phyloP scores from a whole-genome alignment of 495 filamentous ascomycete genomes.

The Hypoxylon subgilvum region DNA sequence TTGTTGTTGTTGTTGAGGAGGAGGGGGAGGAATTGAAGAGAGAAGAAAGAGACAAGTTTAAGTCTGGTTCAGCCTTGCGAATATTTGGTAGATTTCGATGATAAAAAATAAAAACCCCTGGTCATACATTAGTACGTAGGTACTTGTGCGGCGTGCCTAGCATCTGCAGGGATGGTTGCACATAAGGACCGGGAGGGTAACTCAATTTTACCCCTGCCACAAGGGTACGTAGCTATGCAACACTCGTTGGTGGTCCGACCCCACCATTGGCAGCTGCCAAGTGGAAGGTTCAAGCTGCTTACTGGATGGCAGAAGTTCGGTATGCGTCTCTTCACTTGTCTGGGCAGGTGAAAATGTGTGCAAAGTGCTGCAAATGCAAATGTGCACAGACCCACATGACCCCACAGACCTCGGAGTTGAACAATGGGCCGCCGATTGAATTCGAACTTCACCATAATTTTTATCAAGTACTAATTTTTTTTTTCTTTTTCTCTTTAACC shows the following conservation, averaged over 20 bases:
- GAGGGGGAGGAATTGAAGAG: slow-evolving; percentile 18
- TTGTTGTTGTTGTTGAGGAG: slow-evolving; percentile 12
- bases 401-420: too few species aligned
- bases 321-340: too few species aligned
- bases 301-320: slow-evolving; percentile 24
- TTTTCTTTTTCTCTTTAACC: slow-evolving; percentile 13
- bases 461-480: too few species aligned
- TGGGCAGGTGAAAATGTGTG: background rate
- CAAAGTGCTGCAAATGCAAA: background rate
- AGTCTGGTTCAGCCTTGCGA: slow-evolving; percentile 36
- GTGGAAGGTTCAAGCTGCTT: background rate
- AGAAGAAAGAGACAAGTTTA: slow-evolving; percentile 21
- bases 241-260: too few species aligned
- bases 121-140: background rate
- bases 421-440: too few species aligned
- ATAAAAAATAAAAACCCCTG: slow-evolving; percentile 32
- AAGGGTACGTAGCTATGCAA: background rate
- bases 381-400: too few species aligned
- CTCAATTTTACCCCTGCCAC: slow-evolving; percentile 7
- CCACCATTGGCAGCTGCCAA: too few species aligned
- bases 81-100: background rate
- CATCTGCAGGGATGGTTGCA: slow-evolving; percentile 20
- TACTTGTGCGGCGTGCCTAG: too few species aligned
- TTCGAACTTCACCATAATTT: too few species aligned
- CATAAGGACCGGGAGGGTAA: slow-evolving; percentile 15